Percentiles rank a stretch among this genome's conserved stretches.
phyloP scores from a whole-genome alignment of 352 stramenopile species.

The Thalassiosira allenii region DNA sequence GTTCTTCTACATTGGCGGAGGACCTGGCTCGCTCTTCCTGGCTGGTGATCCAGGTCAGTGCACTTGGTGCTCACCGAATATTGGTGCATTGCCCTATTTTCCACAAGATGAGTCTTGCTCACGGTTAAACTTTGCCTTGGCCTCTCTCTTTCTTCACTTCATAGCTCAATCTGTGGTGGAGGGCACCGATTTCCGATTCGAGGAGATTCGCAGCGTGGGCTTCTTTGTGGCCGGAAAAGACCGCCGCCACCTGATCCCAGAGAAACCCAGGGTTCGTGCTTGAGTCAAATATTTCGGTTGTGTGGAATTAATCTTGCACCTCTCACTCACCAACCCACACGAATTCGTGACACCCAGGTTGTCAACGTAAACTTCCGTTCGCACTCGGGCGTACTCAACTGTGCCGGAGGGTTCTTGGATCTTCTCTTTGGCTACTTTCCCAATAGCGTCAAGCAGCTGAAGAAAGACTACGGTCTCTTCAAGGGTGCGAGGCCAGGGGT shows the following conservation, averaged over 20 bases:
- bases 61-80: no score
- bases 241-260: slow-evolving; percentile 45
- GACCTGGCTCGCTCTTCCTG: slow-evolving; percentile 69
- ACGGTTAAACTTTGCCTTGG: no score
- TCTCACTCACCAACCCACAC: no score
- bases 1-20: slow-evolving; percentile 64
- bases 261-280: slow-evolving; percentile 59
- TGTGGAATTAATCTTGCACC: no score
- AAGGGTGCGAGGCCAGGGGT: slow-evolving; percentile 54
- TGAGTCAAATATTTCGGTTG: no score
- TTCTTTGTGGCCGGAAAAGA: slow-evolving; percentile 54
- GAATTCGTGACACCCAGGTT: no score
- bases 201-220: slow-evolving; percentile 73
- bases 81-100: no score
- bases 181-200: slow-evolving; percentile 53
- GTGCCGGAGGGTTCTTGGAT: slow-evolving; percentile 51
- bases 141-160: no score
- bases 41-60: slow-evolving; percentile 75
- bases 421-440: slow-evolving; percentile 63
- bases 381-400: slow-evolving; percentile 64
- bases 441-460: slow-evolving; percentile 49
- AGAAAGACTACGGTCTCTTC: slow-evolving; percentile 64
- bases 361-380: slow-evolving; percentile 68
- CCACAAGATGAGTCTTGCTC: no score
- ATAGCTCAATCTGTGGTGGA: slow-evolving; percentile 3